Evolutionary conservation across 2,329 filamentous ascomycete genomes (phyloP).

Genomic region (Fusarium tuaranense): DNA sequence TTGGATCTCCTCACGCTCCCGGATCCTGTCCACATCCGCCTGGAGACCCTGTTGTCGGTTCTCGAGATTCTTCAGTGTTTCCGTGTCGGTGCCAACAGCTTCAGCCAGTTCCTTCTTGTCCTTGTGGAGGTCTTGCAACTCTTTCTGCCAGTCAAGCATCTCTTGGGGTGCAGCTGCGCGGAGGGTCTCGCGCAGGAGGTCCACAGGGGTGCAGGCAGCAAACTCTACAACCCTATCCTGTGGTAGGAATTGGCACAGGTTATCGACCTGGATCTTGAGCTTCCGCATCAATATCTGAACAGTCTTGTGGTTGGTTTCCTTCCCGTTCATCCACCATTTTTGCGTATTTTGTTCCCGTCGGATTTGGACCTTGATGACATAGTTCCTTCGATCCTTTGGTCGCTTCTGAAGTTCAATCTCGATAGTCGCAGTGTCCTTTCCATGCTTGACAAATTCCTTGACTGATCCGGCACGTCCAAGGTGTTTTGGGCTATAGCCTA

Average conservation of each 20-base stretch:
- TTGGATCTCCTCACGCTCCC: conserved; percentile 78
- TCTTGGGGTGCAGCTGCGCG: conserved; percentile 86
- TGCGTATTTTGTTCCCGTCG: conserved; percentile 84
- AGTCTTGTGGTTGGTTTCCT: conserved; percentile 68
- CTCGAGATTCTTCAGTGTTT: conserved; percentile 75
- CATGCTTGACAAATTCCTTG: conserved; percentile 94
- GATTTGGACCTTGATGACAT: conserved; percentile 80
- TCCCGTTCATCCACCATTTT: conserved; percentile 82
- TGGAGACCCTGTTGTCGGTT: conserved; percentile 79
- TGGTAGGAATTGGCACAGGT: conserved; percentile 95
- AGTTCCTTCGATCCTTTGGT: conserved; percentile 71
- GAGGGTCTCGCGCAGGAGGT: conserved; percentile 86
- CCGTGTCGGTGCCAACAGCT: conserved; percentile 68
- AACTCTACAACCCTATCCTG: conserved; percentile 98
- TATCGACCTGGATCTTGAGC: conserved; percentile 95
- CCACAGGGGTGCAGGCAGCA: conserved; percentile 82
- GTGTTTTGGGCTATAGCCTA: conserved; percentile 85
- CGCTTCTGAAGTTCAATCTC: conserved; percentile 89
- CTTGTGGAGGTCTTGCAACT: conserved; percentile 77
- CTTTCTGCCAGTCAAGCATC: conserved; percentile 82
- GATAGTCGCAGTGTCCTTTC: conserved; percentile 79
- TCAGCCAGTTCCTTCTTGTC: conserved; percentile 73
- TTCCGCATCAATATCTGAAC: conserved; percentile 75
- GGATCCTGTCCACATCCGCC: conserved; percentile 84
- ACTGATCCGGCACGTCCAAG: conserved; percentile 87